phyloP scores from a whole-genome alignment of 2,329 filamentous ascomycete genomes.

The Chaetomiaceae sp. region DNA sequence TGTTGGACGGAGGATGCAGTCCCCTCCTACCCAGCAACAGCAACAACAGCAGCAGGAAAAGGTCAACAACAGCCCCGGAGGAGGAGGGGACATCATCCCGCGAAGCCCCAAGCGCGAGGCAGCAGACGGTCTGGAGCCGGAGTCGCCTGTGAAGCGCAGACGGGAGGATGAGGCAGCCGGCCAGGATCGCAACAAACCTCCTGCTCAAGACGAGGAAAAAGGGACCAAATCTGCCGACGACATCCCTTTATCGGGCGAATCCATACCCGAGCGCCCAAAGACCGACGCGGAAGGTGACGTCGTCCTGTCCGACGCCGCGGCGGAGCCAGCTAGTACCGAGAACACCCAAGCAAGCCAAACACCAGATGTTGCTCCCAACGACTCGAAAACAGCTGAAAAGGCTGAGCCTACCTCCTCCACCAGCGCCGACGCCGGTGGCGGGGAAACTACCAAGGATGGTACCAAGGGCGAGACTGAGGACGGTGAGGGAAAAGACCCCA shows the following conservation, averaged over 20 bases:
- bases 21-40: slow-evolving; percentile 24
- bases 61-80: slow-evolving; percentile 24
- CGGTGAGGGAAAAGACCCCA: too few species aligned
- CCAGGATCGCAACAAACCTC: background rate
- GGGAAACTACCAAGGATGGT: too few species aligned
- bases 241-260: background rate
- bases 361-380: too few species aligned
- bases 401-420: too few species aligned
- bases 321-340: background rate
- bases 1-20: slow-evolving; percentile 43
- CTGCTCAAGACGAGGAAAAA: background rate
- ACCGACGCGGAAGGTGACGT: slow-evolving; percentile 19
- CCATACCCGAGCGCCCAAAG: background rate
- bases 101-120: slow-evolving; percentile 52
- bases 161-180: slow-evolving; percentile 38
- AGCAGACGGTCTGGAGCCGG: slow-evolving; percentile 42
- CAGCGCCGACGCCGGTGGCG: too few species aligned
- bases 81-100: slow-evolving; percentile 25
- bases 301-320: slow-evolving; percentile 7
- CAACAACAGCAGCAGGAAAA: slow-evolving; percentile 25
- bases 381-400: too few species aligned
- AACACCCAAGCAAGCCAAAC: background rate
- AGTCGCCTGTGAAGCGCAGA: slow-evolving; percentile 40
- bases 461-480: too few species aligned
- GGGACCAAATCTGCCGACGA: background rate